Percentiles rank a stretch among this genome's conserved stretches.
phyloP scores from a whole-genome alignment of 164 flowering plant genomes.

The Sextonia rubra region DNA sequence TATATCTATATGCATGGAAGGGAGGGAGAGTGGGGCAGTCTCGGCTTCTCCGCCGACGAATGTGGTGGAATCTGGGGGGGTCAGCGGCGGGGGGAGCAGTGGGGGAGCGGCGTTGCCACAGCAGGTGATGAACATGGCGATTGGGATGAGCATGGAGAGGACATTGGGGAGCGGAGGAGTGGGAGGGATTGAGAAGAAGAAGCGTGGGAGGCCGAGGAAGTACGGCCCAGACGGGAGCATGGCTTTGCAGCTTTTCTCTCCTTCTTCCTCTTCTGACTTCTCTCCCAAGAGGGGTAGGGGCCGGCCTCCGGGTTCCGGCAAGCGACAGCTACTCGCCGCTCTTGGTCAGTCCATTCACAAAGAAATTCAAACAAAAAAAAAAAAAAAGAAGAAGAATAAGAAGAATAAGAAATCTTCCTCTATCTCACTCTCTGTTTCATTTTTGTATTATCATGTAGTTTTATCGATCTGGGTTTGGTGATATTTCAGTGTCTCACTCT shows the following conservation, averaged over 20 bases:
- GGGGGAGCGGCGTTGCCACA: conserved; percentile 16
- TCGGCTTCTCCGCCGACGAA: conserved; percentile 35
- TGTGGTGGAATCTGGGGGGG: conserved; percentile 25
- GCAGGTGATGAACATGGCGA: conserved; percentile 19
- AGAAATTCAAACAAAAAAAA: too few species aligned
- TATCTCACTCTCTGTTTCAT: background rate
- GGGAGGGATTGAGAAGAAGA: conserved; percentile 37
- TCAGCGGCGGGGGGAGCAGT: conserved; percentile 29
- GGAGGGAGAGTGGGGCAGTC: conserved; percentile 37
- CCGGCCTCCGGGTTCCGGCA: conserved; percentile 62
- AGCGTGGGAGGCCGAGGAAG: conserved; percentile 84
- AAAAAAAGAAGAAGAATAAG: background rate
- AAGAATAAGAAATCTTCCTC: background rate
- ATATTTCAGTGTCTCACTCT: background rate
- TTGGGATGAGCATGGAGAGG: conserved; percentile 26
- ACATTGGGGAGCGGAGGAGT: conserved; percentile 15
- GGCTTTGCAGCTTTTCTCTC: conserved; percentile 21
- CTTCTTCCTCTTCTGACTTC: conserved; percentile 21
- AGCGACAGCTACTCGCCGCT: conserved; percentile 55
- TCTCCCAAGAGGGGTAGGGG: conserved; percentile 53
- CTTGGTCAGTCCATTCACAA: conserved; percentile 38
- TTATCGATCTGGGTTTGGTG: background rate
- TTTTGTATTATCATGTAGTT: background rate
- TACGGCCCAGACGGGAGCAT: conserved; percentile 67
- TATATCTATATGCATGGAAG: conserved; percentile 31